Evolutionary conservation across 345 rosid genomes (phyloP), one percentile per base, ranked within the genome.

Genomic region (Pseudoturritis turrita): DNA sequence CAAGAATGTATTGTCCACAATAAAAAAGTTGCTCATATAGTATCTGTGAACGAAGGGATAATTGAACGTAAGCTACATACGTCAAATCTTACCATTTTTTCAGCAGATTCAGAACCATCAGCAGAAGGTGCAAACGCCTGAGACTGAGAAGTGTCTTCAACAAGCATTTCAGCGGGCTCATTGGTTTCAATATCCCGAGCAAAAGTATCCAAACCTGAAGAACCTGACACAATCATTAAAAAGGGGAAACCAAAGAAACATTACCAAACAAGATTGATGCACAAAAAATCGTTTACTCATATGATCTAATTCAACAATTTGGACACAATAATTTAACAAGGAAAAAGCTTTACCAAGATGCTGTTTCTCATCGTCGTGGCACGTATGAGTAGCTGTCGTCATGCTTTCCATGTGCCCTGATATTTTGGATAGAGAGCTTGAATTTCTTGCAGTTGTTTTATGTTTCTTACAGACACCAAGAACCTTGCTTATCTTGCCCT

Each of bases 391-490:
- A 76, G 35, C 40, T 29, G 71, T 1, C 12, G 26, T 28, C 25
- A 47, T 22, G 55, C 46, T 43, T 63, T 70, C 76, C 23, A 70
- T 12, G 66, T 33, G 72, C 25, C 10, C 76, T 31, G 75, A 70
- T 57, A 63, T 1, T 41, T 76, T 70, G 62, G 71, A 57, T 0
- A 70, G 36, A 63, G 76, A 41, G 62, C 19, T 56, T 2, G 76
- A 61, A 3, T 10, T 55, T 70, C 61, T 70, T 22, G 15, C 21
- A 47, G 66, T 63, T 39, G 76, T 6, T 63, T 70, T 76, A 56
- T 41, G 80, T 70, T 76, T 76, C 62, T 76, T 76, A 70, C 62
- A 64, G 49, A 76, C 80, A 56, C 80, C 80, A 49, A 76, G 80
- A 76, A 52, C 56, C 49, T 76, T 76, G 72, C 72, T 70, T 40